Base-by-base conservation (phyloP, 2,329 filamentous ascomycete species). In the Scedosporium minutisporum region DNA sequence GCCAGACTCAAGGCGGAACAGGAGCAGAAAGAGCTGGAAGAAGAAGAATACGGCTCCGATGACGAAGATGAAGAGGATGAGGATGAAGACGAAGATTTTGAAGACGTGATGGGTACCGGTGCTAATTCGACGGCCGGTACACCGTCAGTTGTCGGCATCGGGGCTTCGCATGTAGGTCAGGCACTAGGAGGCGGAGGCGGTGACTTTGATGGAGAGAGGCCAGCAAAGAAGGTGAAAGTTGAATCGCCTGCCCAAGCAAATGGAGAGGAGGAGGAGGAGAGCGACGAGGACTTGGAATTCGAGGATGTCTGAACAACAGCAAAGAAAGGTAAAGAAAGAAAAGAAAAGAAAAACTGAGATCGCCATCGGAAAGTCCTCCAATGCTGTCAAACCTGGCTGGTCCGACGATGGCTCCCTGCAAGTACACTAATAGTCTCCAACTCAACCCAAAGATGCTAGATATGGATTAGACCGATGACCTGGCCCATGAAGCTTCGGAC, bases 1-100 rank as follows among this genome's bases (percentile, higher is more conserved):
- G 83, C 83, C 44, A 82, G 82, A 64, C 78, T 91, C 18, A 86
- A 86, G 67, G 82, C 80, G 4, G 84, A 86, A 65, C 82, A 87
- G 71, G 78, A 72, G 44, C 72, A 72, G 10, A 67, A 72, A 51
- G 69, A 70, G 38, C 66, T 67, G 16, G 67, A 67, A 18, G 66
- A 68, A 27, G 68, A 73, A 33, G 70, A 69, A 4, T 64, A 65
- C 29, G 65, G 62, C 23, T 62, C 62, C 1, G 68, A 67, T 16
- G 69, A 70, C 4, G 70, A 70, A 3, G 69, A 70, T 14, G 69
- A 71, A 7, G 72, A 76, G 1, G 70, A 73, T 4, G 73, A 71
- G 5, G 76, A 77, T 4, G 77, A 77, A 0, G 77, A 78, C 6
- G 74, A 75, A 21, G 77, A 78, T 62, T 81, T 84, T 61, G 80